phyloP scores from a whole-genome alignment of 139 green algal genomes.

The Micractinium sp. region DNA sequence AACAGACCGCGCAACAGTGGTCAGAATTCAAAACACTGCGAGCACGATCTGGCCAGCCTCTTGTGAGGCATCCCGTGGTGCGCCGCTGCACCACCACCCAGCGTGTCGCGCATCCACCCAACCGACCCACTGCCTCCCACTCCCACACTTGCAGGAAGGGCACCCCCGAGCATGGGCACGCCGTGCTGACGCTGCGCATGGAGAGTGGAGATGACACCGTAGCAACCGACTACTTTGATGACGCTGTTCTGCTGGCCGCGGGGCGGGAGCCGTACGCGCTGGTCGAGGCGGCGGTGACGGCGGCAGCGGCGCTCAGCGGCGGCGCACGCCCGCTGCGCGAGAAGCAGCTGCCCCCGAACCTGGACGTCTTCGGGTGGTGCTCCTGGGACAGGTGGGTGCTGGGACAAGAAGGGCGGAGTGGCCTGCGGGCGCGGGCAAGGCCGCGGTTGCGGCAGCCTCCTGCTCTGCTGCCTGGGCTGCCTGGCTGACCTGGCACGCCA shows the following conservation, averaged over 20 bases:
- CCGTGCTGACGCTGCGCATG: slow-evolving; percentile 70
- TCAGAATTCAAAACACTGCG: not conserved
- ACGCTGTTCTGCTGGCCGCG: slow-evolving; percentile 51
- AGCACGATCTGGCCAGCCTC: too few relatives aligned
- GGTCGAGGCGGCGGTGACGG: slow-evolving; percentile 66
- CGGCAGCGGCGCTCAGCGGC: slow-evolving; percentile 75
- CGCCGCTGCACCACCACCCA: not conserved
- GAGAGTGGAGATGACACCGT: slow-evolving; percentile 75
- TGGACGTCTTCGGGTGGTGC: slow-evolving; percentile 96
- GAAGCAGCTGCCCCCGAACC: slow-evolving; percentile 77
- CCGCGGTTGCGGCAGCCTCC: not conserved
- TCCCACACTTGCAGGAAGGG: slow-evolving; percentile 31
- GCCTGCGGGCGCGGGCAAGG: not conserved
- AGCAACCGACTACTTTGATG: slow-evolving; percentile 34
- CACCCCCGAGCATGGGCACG: slow-evolving; percentile 30
- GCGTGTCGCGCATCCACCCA: too few relatives aligned
- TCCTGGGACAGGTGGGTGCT: slow-evolving; percentile 44
- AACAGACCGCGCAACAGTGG: too few relatives aligned
- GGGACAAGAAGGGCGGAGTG: not conserved
- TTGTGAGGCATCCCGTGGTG: too few relatives aligned
- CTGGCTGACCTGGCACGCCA: not conserved
- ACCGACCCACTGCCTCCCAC: not conserved
- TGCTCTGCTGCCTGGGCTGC: not conserved
- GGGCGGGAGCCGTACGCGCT: slow-evolving; percentile 66
- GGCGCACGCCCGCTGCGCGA: slow-evolving; percentile 59